Evolutionary conservation across 768 basidiomycete genomes (phyloP).

Genomic region (Coprinellus aureogranulatus): DNA sequence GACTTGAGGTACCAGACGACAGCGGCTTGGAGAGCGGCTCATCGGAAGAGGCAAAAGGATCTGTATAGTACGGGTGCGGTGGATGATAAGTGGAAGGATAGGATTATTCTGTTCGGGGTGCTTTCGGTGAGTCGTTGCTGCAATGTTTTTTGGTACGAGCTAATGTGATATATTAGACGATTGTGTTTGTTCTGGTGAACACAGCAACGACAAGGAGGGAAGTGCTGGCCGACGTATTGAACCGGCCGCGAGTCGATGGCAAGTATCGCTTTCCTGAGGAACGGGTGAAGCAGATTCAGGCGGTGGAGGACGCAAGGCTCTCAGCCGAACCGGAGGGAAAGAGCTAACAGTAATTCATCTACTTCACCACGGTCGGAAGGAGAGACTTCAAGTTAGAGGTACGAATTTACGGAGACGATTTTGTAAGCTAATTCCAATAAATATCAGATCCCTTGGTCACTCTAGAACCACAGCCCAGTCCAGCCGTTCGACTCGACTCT

Average conservation of each 20-base stretch:
- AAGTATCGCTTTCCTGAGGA: background rate
- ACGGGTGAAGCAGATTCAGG: background rate
- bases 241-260: background rate
- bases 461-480: constrained; percentile 45
- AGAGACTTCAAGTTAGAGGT: too few species aligned
- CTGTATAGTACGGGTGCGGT: constrained; percentile 47
- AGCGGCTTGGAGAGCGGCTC: constrained; percentile 39
- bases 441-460: background rate
- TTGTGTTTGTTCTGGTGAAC: constrained; percentile 24
- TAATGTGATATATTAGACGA: constrained; percentile 13
- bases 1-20: constrained; percentile 30
- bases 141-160: background rate
- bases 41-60: constrained; percentile 41
- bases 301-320: background rate
- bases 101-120: constrained; percentile 52
- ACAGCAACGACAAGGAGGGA: constrained; percentile 21
- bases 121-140: constrained; percentile 41
- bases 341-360: too few species aligned
- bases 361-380: too few species aligned
- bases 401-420: too few species aligned
- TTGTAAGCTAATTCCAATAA: too few species aligned
- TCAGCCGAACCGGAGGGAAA: too few species aligned
- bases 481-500: constrained; percentile 42
- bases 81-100: constrained; percentile 70
- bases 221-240: constrained; percentile 20